Evolutionary conservation across 2,329 filamentous ascomycete species (phyloP).

Genomic region (Aspergillus clavatus): DNA sequence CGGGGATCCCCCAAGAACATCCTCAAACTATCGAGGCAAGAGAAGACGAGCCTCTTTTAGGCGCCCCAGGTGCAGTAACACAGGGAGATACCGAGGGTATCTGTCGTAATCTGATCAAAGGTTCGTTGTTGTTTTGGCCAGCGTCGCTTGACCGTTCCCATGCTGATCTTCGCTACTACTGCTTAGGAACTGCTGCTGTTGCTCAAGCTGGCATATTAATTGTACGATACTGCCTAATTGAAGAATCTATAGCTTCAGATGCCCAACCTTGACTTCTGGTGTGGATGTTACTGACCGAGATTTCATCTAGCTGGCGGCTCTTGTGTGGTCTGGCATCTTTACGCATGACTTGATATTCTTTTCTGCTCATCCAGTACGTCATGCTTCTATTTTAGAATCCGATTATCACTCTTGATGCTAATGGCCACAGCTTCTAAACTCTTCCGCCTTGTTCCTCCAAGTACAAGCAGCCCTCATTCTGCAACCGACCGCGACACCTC

Average conservation of each 20-base stretch:
- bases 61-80: conserved; percentile 65
- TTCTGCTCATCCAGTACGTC: conserved; percentile 76
- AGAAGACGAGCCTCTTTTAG: conserved; percentile 68
- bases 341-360: conserved; percentile 70
- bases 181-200: conserved; percentile 71
- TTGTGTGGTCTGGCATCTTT: conserved; percentile 76
- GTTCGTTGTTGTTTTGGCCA: conserved; percentile 44
- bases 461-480: conserved; percentile 77
- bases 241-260: not conserved
- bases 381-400: conserved; percentile 31
- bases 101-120: conserved; percentile 66
- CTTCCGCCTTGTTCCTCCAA: conserved; percentile 66
- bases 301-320: conserved; percentile 54
- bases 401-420: not conserved
- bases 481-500: conserved; percentile 75
- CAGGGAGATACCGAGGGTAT: conserved; percentile 63
- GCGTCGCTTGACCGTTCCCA: too few relatives aligned
- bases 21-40: conserved; percentile 35
- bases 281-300: too few relatives aligned
- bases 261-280: too few relatives aligned
- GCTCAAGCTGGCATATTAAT: conserved; percentile 75
- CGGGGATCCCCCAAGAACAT: conserved; percentile 57
- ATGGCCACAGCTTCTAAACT: conserved; percentile 47
- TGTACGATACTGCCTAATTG: conserved; percentile 38
- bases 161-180: not conserved